Evolutionary conservation across 2,329 filamentous ascomycete species (phyloP).

Genomic region (Scytalidium lignicola): DNA sequence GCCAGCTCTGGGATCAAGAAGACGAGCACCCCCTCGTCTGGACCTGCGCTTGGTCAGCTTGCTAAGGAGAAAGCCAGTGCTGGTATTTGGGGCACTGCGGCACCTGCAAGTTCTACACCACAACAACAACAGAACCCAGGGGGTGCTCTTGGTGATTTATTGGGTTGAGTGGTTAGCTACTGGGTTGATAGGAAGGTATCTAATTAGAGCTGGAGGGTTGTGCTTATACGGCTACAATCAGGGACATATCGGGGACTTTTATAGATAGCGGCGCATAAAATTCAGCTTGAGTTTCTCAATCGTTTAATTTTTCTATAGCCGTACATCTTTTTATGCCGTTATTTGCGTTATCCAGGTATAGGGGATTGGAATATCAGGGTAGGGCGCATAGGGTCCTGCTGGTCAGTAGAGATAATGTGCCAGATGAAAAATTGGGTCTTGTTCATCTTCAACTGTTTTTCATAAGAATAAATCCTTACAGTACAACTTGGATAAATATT

Average conservation of each 20-base stretch:
- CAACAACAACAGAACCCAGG: slow-evolving; percentile 24
- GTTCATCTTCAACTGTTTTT: too few relatives aligned
- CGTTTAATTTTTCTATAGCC: not conserved
- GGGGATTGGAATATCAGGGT: too few relatives aligned
- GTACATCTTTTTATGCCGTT: too few relatives aligned
- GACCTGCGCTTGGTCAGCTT: slow-evolving; percentile 83
- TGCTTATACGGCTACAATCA: not conserved
- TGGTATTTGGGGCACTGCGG: slow-evolving; percentile 82
- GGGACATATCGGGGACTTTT: slow-evolving; percentile 5
- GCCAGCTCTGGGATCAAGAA: slow-evolving; percentile 74
- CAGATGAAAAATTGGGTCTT: too few relatives aligned
- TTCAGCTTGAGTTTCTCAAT: not conserved
- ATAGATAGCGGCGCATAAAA: slow-evolving; percentile 18
- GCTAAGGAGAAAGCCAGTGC: slow-evolving; percentile 97
- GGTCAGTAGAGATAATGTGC: too few relatives aligned
- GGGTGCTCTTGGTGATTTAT: slow-evolving; percentile 37
- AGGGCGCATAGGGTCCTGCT: too few relatives aligned
- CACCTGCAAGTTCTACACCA: slow-evolving; percentile 25
- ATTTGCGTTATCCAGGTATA: too few relatives aligned
- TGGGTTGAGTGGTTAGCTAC: slow-evolving; percentile 30
- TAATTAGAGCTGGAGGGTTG: not conserved
- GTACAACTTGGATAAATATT: too few relatives aligned
- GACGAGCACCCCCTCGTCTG: slow-evolving; percentile 53
- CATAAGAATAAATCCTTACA: too few relatives aligned
- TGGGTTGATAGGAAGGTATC: not conserved